Percentiles rank a stretch among this genome's conserved stretches.
These are phyloP conservation scores for Penicillium sp. DNA, from an alignment of 2,329 filamentous ascomycete genomes.

Conservation along the genomic window DNA sequence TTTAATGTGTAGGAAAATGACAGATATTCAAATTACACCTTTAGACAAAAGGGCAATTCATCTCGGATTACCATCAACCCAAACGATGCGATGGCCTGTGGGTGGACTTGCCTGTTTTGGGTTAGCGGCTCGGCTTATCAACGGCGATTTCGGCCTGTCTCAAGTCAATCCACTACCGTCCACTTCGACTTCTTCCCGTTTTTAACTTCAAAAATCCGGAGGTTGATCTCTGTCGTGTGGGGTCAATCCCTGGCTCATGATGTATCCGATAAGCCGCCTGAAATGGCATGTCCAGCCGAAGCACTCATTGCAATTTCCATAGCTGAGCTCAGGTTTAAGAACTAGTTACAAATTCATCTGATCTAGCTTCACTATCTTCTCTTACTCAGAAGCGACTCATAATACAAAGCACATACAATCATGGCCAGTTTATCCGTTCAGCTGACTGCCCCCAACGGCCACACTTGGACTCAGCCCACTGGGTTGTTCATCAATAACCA, in stretches of 20 bases:
- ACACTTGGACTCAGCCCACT: conserved; percentile 38
- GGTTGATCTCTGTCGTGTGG: not conserved
- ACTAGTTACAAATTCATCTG: not conserved
- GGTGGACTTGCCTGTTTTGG: conserved; percentile 23
- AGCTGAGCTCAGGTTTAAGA: not conserved
- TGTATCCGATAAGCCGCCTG: not conserved
- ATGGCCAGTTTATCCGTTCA: conserved; percentile 31
- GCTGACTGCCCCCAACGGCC: conserved; percentile 41
- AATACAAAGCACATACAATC: not conserved
- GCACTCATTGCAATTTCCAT: not conserved
- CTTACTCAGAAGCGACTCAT: not conserved
- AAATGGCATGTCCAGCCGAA: conserved; percentile 10
- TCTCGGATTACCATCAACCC: not conserved
- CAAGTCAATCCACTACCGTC: not conserved
- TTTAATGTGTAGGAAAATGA: not conserved
- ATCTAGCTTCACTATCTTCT: conserved; percentile 5
- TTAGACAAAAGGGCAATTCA: not conserved
- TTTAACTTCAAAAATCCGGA: not conserved
- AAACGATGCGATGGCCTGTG: not conserved
- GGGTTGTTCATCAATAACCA: conserved; percentile 48
- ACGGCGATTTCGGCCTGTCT: not conserved
- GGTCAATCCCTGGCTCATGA: not conserved
- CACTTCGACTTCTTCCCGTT: not conserved
- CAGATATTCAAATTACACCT: not conserved
- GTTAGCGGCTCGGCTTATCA: conserved; percentile 6